Base-by-base conservation (phyloP, 163 green algal genomes). In the Prototheca cutis region DNA sequence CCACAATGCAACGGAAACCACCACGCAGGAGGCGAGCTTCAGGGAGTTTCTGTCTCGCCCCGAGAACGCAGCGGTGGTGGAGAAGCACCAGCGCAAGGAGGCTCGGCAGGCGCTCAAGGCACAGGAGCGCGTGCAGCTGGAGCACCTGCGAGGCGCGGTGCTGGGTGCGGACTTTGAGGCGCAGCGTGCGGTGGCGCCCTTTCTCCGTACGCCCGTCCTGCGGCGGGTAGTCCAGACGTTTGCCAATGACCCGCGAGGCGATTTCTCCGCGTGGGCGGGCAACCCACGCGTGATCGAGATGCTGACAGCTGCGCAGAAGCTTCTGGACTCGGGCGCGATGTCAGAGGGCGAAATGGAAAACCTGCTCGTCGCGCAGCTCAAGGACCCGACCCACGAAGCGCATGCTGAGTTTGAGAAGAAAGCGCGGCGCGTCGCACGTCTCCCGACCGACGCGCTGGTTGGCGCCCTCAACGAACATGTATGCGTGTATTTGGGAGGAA, bases 401-500 rank as follows among this genome's bases (percentile, higher is more conserved):
- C 58, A 80, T 33, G 59, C 53, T 3, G 45, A 78, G 21, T 66
- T 76, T 24, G 25, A 45, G 21, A 8, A 23, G 25, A 45, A 63
- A 25, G 66, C 61, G 5, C 53, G 54, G 1, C 55, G 59, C 15
- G 66, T 70, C 23, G 82, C 70, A 18, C 40, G 71, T 31, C 67
- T 90, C 30, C 58, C 74, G 32, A 87, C 76, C n/a, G 69, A 84
- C 33, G 61, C 85, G 61, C 73, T 91, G 33, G 73, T 89, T 4
- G 63, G 73, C n/a, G 82, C 83, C 6, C 70, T 91, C 6, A 91
- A 91, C 55, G 83, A 91, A 47, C 83, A 91, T 48, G 72, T 85
- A 56, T 49, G 68, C 36, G 8, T n/a, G 27, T n/a, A n/a, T n/a
- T n/a, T n/a, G n/a, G n/a, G n/a, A n/a, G n/a, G n/a, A n/a, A n/a